Conservation (phyloP, 169 alveolate species). For the Eimeria nieschulzi region DNA sequence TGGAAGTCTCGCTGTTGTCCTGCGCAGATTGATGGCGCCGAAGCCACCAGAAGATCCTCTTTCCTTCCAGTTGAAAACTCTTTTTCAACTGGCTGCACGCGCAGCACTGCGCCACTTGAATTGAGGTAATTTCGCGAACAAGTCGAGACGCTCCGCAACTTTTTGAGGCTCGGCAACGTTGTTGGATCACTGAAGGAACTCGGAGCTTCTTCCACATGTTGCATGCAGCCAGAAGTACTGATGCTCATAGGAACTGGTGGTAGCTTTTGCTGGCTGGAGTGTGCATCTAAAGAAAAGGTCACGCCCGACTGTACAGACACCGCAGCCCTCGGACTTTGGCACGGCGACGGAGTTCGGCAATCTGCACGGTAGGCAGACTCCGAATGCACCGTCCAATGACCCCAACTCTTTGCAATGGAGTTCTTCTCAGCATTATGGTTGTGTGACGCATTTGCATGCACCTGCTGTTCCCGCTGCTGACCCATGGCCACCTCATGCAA, state of each 20-base stretch:
- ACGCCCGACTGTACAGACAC: conserved; percentile 2
- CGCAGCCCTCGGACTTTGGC: background rate
- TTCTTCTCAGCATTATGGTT: too few relatives aligned
- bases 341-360: background rate
- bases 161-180: conserved; percentile 28
- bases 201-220: background rate
- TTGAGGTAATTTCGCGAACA: background rate
- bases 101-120: conserved; percentile 23
- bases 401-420: background rate
- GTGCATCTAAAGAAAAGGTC: conserved; percentile 5
- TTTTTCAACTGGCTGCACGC: conserved; percentile 2
- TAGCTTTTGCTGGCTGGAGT: background rate
- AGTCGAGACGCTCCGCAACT: conserved; percentile 57
- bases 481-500: background rate
- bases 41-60: background rate
- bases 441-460: background rate
- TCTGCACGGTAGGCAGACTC: background rate
- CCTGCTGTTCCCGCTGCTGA: background rate
- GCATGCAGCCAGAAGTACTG: background rate
- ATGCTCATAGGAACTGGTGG: background rate
- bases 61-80: background rate
- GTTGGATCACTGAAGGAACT: conserved; percentile 4
- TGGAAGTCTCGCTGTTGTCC: background rate
- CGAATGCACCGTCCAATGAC: background rate
- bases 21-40: background rate